Percentiles rank a stretch among this genome's conserved stretches.
These are phyloP conservation scores for Erigeron philadelphicus DNA, from an alignment of 140 eudicot genomes.

Conservation along the genomic window DNA sequence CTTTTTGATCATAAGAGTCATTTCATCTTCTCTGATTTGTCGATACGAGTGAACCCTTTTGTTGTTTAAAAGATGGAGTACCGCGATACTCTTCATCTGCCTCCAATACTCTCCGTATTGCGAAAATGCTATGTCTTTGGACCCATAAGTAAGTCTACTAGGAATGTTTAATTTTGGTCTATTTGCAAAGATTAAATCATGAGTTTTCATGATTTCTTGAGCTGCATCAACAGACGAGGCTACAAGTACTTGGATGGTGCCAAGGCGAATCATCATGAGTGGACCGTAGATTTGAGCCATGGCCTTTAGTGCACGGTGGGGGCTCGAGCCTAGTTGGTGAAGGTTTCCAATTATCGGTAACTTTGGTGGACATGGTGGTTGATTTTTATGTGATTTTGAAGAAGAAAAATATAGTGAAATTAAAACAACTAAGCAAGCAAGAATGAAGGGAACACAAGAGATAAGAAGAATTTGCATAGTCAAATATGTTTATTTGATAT, in stretches of 20 bases:
- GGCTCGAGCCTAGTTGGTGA: slow-evolving; percentile 40
- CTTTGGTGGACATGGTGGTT: slow-evolving; percentile 39
- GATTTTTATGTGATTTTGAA: slow-evolving; percentile 22
- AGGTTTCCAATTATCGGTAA: slow-evolving; percentile 47
- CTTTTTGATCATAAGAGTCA: background rate
- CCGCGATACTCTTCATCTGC: slow-evolving; percentile 32
- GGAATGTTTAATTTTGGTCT: slow-evolving; percentile 19
- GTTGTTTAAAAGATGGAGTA: slow-evolving; percentile 37
- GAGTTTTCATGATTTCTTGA: slow-evolving; percentile 38
- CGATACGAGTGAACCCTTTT: slow-evolving; percentile 33
- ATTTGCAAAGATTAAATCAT: slow-evolving; percentile 33
- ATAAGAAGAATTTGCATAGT: background rate
- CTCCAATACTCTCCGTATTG: slow-evolving; percentile 45
- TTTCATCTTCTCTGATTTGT: slow-evolving; percentile 28
- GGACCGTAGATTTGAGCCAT: slow-evolving; percentile 32
- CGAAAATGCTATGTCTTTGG: slow-evolving; percentile 26
- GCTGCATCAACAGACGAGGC: slow-evolving; percentile 34
- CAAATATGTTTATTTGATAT: background rate
- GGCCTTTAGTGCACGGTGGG: slow-evolving; percentile 36
- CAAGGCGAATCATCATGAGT: slow-evolving; percentile 36
- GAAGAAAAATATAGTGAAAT: slow-evolving; percentile 14
- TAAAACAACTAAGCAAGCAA: background rate
- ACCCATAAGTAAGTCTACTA: slow-evolving; percentile 24
- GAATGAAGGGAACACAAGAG: slow-evolving; percentile 11
- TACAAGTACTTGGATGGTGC: slow-evolving; percentile 29